Percentiles rank a stretch among this genome's conserved stretches.
Evolutionary conservation across 495 filamentous ascomycete species (phyloP).

Genomic region (Penicillium bialowiezense): DNA sequence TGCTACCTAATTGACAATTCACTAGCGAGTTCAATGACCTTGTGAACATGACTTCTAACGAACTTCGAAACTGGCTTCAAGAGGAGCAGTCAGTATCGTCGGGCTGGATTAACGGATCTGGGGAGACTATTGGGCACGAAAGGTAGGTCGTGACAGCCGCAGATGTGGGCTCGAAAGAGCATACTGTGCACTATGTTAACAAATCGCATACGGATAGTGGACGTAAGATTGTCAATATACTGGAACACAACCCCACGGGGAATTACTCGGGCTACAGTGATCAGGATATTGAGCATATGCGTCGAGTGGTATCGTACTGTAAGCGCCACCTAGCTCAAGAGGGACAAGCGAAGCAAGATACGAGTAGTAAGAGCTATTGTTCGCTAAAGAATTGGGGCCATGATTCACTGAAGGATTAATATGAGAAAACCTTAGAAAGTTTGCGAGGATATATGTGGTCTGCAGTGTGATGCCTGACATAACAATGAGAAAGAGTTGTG

Average conservation of each 20-base stretch:
- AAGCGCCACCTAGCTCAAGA: not conserved
- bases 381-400: slow-evolving; percentile 2
- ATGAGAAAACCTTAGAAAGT: no score
- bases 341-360: not conserved
- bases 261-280: not conserved
- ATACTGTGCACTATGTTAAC: no score
- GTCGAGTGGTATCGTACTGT: slow-evolving; percentile 4
- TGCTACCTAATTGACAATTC: not conserved
- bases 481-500: no score
- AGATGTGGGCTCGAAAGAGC: not conserved
- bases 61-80: not conserved
- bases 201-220: not conserved
- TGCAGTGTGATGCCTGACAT: no score
- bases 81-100: not conserved
- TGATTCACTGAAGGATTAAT: slow-evolving; percentile 1
- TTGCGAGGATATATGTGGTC: no score
- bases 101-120: not conserved
- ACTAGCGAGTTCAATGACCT: slow-evolving; percentile 3
- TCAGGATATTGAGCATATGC: slow-evolving; percentile 4
- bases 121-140: slow-evolving; percentile 3
- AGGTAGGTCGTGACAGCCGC: not conserved
- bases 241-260: not conserved
- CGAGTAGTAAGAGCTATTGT: not conserved
- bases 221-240: not conserved
- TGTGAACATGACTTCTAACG: not conserved